These are phyloP conservation scores for Fraxinus baroniana DNA, from an alignment of 305 asterid species.

Conservation along the genomic window DNA sequence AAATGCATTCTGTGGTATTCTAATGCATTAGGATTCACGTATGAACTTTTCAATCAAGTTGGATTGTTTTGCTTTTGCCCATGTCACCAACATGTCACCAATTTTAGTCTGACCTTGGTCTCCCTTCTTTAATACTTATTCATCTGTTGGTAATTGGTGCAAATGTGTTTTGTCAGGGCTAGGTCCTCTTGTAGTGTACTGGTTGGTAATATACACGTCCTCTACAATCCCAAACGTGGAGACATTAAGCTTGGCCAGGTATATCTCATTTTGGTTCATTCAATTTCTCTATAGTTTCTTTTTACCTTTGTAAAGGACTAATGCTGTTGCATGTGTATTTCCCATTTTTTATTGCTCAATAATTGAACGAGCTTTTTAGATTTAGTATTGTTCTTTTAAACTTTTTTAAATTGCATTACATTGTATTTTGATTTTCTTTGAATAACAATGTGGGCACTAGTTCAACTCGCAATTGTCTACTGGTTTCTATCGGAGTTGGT, in stretches of 20 bases:
- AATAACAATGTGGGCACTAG: not conserved
- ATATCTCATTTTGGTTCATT: constrained; percentile 16
- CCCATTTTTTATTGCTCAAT: not conserved
- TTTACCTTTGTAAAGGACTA: constrained; percentile 9
- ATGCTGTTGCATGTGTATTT: not conserved
- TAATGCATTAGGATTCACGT: not conserved
- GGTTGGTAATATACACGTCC: constrained; percentile 79
- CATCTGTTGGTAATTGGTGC: constrained; percentile 11
- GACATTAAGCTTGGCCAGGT: constrained; percentile 94
- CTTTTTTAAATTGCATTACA: not conserved
- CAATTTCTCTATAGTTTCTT: not conserved
- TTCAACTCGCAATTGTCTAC: not conserved
- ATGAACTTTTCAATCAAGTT: not conserved
- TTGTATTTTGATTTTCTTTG: not conserved
- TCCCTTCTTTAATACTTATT: constrained; percentile 5
- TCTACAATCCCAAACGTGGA: constrained; percentile 86
- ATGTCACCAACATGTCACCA: not conserved
- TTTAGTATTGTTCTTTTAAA: not conserved
- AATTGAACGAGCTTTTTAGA: not conserved
- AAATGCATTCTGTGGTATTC: constrained; percentile 9
- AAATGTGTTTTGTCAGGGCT: constrained; percentile 35
- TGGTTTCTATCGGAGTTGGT: constrained; percentile 4
- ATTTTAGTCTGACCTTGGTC: not conserved
- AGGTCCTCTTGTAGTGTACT: constrained; percentile 43
- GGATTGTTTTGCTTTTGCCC: constrained; percentile 9